phyloP scores from a whole-genome alignment of 495 filamentous ascomycete species.

The Hypoxylon lienhwacheense region DNA sequence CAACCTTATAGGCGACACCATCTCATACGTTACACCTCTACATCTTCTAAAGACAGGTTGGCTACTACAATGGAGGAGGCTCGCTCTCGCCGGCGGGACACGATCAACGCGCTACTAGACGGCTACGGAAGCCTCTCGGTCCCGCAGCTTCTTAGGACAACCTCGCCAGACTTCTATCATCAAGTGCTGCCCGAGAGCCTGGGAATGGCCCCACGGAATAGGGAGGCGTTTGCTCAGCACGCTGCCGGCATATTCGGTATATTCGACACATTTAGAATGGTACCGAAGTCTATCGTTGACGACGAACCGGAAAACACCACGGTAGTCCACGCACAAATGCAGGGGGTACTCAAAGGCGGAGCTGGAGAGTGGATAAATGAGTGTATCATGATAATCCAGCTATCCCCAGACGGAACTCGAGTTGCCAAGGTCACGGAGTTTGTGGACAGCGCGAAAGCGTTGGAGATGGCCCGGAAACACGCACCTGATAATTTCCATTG shows the following conservation, averaged over 20 bases:
- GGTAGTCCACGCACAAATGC: constrained; percentile 43
- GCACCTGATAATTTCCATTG: constrained; percentile 37
- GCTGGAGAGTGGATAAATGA: constrained; percentile 43
- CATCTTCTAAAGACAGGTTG: neutral
- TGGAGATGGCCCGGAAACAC: constrained; percentile 42
- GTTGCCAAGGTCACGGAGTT: constrained; percentile 44
- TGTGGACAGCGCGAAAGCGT: constrained; percentile 46
- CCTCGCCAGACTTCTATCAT: constrained; percentile 42
- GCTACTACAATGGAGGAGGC: constrained; percentile 23
- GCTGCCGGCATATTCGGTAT: constrained; percentile 42
- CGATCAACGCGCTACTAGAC: constrained; percentile 38
- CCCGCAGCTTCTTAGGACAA: constrained; percentile 35
- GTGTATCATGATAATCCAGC: constrained; percentile 44
- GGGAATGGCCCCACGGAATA: constrained; percentile 40
- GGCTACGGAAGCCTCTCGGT: constrained; percentile 43
- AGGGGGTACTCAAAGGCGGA: constrained; percentile 32
- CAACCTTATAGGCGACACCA: constrained; percentile 13
- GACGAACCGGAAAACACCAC: constrained; percentile 36
- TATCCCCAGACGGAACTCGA: constrained; percentile 36
- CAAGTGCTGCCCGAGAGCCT: constrained; percentile 43
- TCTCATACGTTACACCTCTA: constrained; percentile 2
- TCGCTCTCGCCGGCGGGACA: constrained; percentile 27
- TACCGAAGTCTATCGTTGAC: constrained; percentile 41
- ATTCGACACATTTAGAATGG: constrained; percentile 45
- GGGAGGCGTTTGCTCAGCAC: constrained; percentile 39